These are phyloP conservation scores for Ustilago esculenta DNA, from an alignment of 1,284 basidiomycete species.

Conservation along the genomic window DNA sequence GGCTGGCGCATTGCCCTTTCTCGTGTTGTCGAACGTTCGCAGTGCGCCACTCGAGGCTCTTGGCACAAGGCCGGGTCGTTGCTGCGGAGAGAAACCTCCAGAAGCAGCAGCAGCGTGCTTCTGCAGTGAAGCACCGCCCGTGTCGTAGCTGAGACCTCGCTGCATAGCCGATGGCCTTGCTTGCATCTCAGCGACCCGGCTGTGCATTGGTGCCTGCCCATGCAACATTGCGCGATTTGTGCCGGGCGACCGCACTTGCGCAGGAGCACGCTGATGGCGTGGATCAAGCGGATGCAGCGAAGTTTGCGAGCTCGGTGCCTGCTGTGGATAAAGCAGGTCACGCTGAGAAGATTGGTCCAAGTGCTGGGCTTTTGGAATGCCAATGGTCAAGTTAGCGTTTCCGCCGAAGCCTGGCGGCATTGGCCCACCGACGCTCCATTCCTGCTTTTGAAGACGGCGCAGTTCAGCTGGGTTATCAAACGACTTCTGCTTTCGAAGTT, in stretches of 20 bases:
- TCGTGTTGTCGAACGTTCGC: conserved; percentile 7
- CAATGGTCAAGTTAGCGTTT: conserved; percentile 25
- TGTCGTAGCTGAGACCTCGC: conserved; percentile 23
- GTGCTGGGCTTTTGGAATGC: conserved; percentile 25
- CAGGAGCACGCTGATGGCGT: conserved; percentile 9
- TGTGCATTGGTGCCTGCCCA: conserved; percentile 4
- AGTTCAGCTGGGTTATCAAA: conserved; percentile 48
- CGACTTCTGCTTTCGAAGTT: conserved; percentile 43
- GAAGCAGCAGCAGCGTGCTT: not conserved
- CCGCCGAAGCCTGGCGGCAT: conserved; percentile 34
- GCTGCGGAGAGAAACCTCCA: conserved; percentile 11
- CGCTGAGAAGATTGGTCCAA: conserved; percentile 5
- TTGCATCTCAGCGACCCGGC: conserved; percentile 20
- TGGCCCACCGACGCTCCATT: conserved; percentile 35
- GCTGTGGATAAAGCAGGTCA: conserved; percentile 18
- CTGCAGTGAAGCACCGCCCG: conserved; percentile 11
- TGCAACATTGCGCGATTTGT: conserved; percentile 5
- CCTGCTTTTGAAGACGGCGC: conserved; percentile 41
- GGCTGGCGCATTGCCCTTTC: not conserved
- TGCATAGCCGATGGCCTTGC: conserved; percentile 17
- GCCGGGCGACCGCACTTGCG: conserved; percentile 6
- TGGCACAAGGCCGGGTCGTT: conserved; percentile 23
- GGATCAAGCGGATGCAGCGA: conserved; percentile 15
- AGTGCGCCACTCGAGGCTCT: conserved; percentile 26
- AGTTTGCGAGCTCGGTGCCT: conserved; percentile 13